Percentiles rank a stretch among this genome's conserved stretches.
phyloP scores from a whole-genome alignment of 176 grass and related monocot species.

The Oryza officinalis region DNA sequence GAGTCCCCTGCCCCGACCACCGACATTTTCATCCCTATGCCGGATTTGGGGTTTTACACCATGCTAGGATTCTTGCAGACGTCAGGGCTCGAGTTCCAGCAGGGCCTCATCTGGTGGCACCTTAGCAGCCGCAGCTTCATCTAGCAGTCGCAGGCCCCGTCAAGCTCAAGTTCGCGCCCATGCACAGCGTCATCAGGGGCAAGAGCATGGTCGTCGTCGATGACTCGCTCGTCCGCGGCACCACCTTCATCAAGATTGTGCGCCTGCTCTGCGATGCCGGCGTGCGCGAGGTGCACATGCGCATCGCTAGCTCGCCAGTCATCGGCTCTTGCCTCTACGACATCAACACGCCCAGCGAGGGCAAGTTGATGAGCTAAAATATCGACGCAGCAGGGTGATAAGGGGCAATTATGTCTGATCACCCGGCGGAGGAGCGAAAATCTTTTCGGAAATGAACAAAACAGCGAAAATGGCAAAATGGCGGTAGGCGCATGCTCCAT shows the following conservation, averaged over 20 bases:
- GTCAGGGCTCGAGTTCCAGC: conserved; percentile 79
- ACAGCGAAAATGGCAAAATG: too few species aligned
- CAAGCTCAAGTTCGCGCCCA: conserved; percentile 85
- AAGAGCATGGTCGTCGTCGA: conserved; percentile 93
- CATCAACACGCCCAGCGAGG: conserved; percentile 79
- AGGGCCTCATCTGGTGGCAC: conserved; percentile 87
- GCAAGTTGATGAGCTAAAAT: conserved; percentile 87
- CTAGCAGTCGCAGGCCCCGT: conserved; percentile 74
- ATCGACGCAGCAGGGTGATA: too few species aligned
- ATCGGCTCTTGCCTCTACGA: conserved; percentile 83
- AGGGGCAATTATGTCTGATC: too few species aligned
- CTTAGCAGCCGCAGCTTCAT: conserved; percentile 94
- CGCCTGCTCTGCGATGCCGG: conserved; percentile 70
- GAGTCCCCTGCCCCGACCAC: conserved; percentile 71
- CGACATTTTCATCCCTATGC: conserved; percentile 90
- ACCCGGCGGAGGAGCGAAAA: too few species aligned
- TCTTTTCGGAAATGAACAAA: too few species aligned
- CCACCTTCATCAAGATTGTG: conserved; percentile 94
- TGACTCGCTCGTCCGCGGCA: conserved; percentile 90
- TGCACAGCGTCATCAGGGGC: conserved; percentile 68
- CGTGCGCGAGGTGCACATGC: conserved; percentile 94
- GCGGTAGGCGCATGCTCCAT: too few species aligned
- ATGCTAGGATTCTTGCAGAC: conserved; percentile 70
- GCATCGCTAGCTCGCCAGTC: conserved; percentile 84
- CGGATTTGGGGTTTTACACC: conserved; percentile 88